Conservation (phyloP, 2,329 filamentous ascomycete genomes). For the Lachnellula occidentalis region DNA sequence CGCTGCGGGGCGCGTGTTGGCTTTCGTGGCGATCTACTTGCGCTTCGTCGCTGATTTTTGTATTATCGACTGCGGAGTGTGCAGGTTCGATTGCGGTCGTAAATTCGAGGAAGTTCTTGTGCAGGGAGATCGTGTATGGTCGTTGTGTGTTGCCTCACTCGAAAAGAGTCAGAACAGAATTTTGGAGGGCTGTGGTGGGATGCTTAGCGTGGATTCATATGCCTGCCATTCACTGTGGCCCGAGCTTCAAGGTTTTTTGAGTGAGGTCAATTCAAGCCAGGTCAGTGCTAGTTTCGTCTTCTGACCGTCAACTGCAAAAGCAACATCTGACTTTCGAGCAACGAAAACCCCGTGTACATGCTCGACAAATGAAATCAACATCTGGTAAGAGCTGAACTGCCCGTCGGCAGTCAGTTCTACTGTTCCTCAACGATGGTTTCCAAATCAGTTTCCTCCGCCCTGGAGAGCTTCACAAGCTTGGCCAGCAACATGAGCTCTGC, state of each 20-base stretch:
- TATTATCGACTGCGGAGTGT: not conserved
- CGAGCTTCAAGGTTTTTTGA: no score
- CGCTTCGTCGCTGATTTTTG: conserved; percentile 13
- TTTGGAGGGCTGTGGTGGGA: not conserved
- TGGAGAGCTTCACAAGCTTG: conserved; percentile 19
- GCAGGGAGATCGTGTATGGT: not conserved
- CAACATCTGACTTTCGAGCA: not conserved
- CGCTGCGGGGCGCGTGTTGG: conserved; percentile 17
- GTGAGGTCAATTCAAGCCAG: no score
- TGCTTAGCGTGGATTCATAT: no score
- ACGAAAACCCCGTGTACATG: not conserved
- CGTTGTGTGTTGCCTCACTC: not conserved
- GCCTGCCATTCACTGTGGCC: not conserved
- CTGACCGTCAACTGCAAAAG: conserved; percentile 2
- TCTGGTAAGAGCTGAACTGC: conserved; percentile 10
- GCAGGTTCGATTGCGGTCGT: not conserved
- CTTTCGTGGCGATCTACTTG: conserved; percentile 6
- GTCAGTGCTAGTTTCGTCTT: not conserved
- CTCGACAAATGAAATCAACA: conserved; percentile 11
- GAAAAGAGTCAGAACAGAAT: not conserved
- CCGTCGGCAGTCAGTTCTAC: conserved; percentile 11
- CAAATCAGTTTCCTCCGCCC: conserved; percentile 16
- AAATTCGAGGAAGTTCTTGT: not conserved
- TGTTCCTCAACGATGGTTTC: conserved; percentile 9
- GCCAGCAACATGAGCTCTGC: conserved; percentile 19